phyloP scores from a whole-genome alignment of 1,284 basidiomycete genomes.

The Dichomitus squalens region DNA sequence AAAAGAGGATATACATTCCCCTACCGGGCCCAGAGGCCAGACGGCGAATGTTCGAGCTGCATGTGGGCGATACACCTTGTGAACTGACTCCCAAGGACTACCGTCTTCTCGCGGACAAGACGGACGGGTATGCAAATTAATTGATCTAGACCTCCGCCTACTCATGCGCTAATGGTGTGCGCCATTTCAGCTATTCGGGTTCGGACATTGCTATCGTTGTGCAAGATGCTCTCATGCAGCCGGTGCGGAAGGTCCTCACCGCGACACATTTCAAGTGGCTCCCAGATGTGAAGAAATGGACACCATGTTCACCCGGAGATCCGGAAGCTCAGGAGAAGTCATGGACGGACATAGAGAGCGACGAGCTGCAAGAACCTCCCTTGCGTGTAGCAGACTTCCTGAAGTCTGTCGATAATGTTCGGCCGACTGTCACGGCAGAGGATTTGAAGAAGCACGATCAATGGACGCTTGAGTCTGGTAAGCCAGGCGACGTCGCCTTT shows the following conservation, averaged over 20 bases:
- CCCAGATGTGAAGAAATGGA: constrained; percentile 58
- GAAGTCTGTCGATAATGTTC: constrained; percentile 78
- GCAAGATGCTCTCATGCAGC: constrained; percentile 98
- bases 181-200: constrained; percentile 1
- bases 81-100: constrained; percentile 82
- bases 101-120: constrained; percentile 79
- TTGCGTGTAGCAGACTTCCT: constrained; percentile 84
- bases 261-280: constrained; percentile 94
- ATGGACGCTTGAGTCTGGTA: constrained; percentile 89
- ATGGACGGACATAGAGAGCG: constrained; percentile 91
- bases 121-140: constrained; percentile 69
- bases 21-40: constrained; percentile 94
- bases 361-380: constrained; percentile 88
- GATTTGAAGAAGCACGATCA: constrained; percentile 92
- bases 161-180: neutral
- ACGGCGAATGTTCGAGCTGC: constrained; percentile 94
- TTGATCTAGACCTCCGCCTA: neutral
- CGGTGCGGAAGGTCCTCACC: constrained; percentile 93
- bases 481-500: constrained; percentile 10
- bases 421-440: constrained; percentile 87
- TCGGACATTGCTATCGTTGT: constrained; percentile 94
- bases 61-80: constrained; percentile 93
- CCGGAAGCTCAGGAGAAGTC: constrained; percentile 84
- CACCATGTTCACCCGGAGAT: constrained; percentile 96
- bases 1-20: constrained; percentile 98